Evolutionary conservation across 1,284 basidiomycete species (phyloP).

Genomic region (Trichosporon sp.): DNA sequence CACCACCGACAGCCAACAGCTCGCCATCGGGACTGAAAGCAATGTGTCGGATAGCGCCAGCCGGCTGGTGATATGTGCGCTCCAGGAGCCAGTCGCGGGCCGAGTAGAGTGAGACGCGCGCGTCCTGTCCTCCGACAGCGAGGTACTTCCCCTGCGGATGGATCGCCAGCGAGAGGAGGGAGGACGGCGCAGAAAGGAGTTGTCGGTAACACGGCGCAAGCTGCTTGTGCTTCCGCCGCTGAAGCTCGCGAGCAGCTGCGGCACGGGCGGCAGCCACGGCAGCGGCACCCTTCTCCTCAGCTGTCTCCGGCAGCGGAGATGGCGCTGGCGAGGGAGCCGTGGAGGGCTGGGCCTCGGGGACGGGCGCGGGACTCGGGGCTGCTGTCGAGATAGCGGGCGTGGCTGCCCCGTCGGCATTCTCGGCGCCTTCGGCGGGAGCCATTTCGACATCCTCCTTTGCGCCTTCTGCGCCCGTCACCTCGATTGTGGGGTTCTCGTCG

Average conservation of each 20-base stretch:
- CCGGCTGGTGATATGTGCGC: conserved; percentile 35
- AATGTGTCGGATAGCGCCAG: conserved; percentile 32
- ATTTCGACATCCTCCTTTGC: conserved; percentile 18
- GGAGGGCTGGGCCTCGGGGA: background rate
- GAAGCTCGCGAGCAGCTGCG: conserved; percentile 11
- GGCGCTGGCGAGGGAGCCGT: background rate
- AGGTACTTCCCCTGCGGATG: conserved; percentile 32
- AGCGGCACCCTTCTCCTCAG: background rate
- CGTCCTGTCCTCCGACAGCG: conserved; percentile 40
- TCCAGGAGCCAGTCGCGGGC: conserved; percentile 35
- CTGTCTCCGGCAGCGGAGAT: background rate
- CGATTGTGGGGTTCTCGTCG: background rate
- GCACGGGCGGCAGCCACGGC: conserved; percentile 6
- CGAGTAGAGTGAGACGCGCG: conserved; percentile 33
- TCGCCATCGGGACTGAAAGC: conserved; percentile 41
- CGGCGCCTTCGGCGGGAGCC: too few species aligned
- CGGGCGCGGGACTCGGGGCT: conserved; percentile 5
- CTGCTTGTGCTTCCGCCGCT: conserved; percentile 24
- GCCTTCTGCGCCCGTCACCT: background rate
- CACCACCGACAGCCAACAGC: conserved; percentile 37
- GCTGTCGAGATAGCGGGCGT: background rate
- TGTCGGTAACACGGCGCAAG: conserved; percentile 26
- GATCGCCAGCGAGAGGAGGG: conserved; percentile 28
- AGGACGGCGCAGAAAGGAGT: conserved; percentile 21
- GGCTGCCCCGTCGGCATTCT: background rate